These are phyloP conservation scores for Ettlia oleoabundans DNA, from an alignment of 139 green algal species.

Conservation along the genomic window DNA sequence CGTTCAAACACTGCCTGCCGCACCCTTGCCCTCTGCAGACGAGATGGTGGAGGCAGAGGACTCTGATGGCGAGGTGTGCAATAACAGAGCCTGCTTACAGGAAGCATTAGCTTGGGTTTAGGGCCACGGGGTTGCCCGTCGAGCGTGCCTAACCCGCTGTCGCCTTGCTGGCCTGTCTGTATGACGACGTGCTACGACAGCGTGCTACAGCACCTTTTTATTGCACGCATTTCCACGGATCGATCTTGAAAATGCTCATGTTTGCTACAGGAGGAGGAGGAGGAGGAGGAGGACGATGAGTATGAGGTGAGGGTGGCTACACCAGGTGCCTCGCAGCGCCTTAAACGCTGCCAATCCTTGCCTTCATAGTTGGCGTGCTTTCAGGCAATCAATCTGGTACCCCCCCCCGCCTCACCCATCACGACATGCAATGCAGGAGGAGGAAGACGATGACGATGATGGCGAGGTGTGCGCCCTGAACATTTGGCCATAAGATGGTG, in stretches of 20 bases:
- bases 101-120: too few relatives aligned
- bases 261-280: background rate
- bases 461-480: background rate
- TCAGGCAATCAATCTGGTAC: too few relatives aligned
- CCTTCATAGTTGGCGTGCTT: too few relatives aligned
- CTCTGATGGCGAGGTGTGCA: background rate
- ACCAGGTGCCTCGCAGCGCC: background rate
- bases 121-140: too few relatives aligned
- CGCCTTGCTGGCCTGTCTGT: background rate
- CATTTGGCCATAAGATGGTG: background rate
- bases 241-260: background rate
- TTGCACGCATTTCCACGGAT: background rate
- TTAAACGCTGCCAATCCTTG: too few relatives aligned
- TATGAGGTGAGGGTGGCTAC: constrained; percentile 30
- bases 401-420: too few relatives aligned
- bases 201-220: too few relatives aligned
- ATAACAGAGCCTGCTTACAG: background rate
- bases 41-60: constrained; percentile 20
- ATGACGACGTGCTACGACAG: too few relatives aligned
- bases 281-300: constrained; percentile 36
- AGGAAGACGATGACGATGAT: constrained; percentile 37
- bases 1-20: background rate
- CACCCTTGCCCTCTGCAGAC: background rate
- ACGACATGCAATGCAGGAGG: constrained; percentile 19
- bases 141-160: too few relatives aligned